Conservation (phyloP, 768 basidiomycete genomes). For the Panaeolus papilionaceus region DNA sequence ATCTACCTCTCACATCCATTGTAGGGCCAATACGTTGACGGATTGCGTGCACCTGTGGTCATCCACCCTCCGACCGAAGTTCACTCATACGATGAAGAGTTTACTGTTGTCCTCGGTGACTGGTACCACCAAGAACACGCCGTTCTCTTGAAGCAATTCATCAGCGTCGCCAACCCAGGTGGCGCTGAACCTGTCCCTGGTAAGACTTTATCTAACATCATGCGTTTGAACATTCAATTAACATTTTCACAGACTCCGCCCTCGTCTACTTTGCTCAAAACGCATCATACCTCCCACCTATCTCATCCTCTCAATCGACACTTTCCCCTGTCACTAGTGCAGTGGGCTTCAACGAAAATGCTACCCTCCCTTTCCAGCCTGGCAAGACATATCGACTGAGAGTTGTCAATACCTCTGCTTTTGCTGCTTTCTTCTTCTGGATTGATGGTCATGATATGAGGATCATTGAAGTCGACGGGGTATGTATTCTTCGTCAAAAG, state of each 20-base stretch:
- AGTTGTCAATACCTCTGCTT: conserved; percentile 82
- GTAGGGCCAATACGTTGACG: conserved; percentile 91
- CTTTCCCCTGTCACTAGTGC: conserved; percentile 53
- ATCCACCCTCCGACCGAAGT: conserved; percentile 72
- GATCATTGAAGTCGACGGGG: conserved; percentile 86
- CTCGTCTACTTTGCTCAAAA: conserved; percentile 87
- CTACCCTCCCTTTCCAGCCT: conserved; percentile 81
- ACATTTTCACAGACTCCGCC: conserved; percentile 60
- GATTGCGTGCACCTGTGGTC: conserved; percentile 85
- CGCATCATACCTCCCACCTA: conserved; percentile 69
- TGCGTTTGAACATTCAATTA: background rate
- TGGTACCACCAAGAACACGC: conserved; percentile 90
- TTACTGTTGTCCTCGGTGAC: conserved; percentile 83
- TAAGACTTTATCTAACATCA: conserved; percentile 30
- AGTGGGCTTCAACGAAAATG: conserved; percentile 88
- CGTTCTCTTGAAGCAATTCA: conserved; percentile 66
- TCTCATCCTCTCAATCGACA: conserved; percentile 49
- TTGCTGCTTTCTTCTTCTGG: conserved; percentile 83
- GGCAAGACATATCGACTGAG: conserved; percentile 93
- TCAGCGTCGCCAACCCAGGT: conserved; percentile 76
- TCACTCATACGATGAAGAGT: conserved; percentile 88
- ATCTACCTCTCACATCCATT: too few relatives aligned
- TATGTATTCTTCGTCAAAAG: conserved; percentile 40
- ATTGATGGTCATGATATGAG: conserved; percentile 89
- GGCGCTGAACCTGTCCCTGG: conserved; percentile 92